Conservation (phyloP, 257 asterid species). For the Gentiana dahurica region DNA sequence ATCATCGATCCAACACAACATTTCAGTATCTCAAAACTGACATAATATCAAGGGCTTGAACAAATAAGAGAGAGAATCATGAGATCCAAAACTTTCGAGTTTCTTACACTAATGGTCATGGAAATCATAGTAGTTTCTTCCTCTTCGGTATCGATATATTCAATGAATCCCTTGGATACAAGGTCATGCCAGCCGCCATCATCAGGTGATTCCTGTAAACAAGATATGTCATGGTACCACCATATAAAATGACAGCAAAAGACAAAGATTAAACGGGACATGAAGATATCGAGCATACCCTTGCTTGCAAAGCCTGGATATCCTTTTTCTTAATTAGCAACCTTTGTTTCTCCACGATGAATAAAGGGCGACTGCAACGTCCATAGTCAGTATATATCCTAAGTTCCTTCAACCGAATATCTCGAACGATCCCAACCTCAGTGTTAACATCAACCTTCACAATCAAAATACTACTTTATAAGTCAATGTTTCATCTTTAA, state of each 20-base stretch:
- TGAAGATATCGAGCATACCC: conserved; percentile 4
- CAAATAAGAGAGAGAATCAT: background rate
- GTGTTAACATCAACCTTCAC: conserved; percentile 19
- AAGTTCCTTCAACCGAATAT: conserved; percentile 16
- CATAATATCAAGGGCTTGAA: background rate
- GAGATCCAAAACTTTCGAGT: background rate
- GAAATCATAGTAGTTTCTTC: conserved; percentile 17
- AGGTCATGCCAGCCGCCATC: conserved; percentile 31
- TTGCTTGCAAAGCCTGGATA: conserved; percentile 11
- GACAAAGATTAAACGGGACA: too few species aligned
- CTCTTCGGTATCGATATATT: conserved; percentile 17
- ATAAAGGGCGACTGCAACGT: conserved; percentile 20
- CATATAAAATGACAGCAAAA: background rate
- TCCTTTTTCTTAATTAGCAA: conserved; percentile 17
- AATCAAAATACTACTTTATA: background rate
- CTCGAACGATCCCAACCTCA: conserved; percentile 19
- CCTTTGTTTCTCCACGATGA: conserved; percentile 20
- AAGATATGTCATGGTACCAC: conserved; percentile 1
- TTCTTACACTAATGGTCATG: conserved; percentile 9
- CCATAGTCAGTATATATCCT: conserved; percentile 18
- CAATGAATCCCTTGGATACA: conserved; percentile 21
- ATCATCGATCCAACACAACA: background rate
- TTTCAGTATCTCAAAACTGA: background rate
- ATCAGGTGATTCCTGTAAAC: conserved; percentile 16
- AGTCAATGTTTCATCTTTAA: too few species aligned